Conservation (phyloP, 768 basidiomycete species). For the Trametes cingulata region DNA sequence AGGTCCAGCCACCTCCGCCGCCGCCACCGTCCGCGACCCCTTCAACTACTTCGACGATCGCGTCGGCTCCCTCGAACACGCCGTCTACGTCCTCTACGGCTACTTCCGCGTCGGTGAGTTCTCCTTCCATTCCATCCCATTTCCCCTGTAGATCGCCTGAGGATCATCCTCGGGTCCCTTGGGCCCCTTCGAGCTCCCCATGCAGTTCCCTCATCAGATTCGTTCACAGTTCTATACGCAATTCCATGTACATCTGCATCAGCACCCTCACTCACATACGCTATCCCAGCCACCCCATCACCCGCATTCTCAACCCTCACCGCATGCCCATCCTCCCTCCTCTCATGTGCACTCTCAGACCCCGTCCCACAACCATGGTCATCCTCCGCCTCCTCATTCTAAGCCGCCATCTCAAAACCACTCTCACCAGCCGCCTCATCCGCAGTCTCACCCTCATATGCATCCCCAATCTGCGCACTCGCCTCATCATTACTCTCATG, state of each 20-base stretch:
- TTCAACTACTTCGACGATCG: slow-evolving; percentile 1
- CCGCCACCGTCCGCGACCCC: slow-evolving; percentile 17
- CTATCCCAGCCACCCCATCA: slow-evolving; percentile 12
- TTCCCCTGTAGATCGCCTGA: slow-evolving; percentile 5
- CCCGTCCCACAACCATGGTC: not conserved
- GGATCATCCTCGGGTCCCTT: slow-evolving; percentile 2
- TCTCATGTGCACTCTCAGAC: slow-evolving; percentile 4
- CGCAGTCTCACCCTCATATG: not conserved
- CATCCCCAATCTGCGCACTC: not conserved
- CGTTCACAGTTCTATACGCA: not conserved
- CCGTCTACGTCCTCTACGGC: slow-evolving; percentile 12
- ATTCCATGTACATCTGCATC: not conserved
- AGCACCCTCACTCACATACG: not conserved
- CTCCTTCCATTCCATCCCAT: not conserved
- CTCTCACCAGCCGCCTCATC: not conserved
- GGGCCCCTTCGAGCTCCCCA: slow-evolving; percentile 2
- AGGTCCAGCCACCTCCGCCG: not conserved
- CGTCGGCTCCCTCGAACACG: slow-evolving; percentile 8
- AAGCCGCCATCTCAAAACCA: slow-evolving; percentile 2
- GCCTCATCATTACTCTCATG: not conserved
- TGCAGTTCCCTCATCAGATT: not conserved
- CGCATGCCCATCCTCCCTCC: not conserved
- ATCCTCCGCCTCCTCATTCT: not conserved
- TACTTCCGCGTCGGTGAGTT: slow-evolving; percentile 12
- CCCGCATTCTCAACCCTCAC: not conserved